Conservation (phyloP, 352 stramenopile species). For the Phytophthora hybrid region DNA sequence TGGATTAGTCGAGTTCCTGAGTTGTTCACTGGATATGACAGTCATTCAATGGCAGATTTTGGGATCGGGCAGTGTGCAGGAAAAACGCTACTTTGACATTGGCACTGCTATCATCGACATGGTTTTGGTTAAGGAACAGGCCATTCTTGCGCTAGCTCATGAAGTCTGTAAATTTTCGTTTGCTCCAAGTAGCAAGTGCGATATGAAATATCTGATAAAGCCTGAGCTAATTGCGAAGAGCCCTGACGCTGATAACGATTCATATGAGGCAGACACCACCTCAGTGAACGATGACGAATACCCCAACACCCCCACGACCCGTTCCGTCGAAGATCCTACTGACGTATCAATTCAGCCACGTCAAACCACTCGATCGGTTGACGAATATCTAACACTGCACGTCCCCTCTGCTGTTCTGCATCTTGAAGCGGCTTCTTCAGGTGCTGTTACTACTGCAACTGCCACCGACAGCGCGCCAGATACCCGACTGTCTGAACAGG, state of each 20-base stretch:
- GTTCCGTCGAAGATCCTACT: constrained; percentile 30
- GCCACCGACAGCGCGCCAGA: constrained; percentile 6
- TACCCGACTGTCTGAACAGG: constrained; percentile 15
- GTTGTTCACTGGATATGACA: constrained; percentile 71
- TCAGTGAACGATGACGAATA: constrained; percentile 8
- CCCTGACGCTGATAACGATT: not conserved
- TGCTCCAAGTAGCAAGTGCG: constrained; percentile 10
- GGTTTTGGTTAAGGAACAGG: constrained; percentile 36
- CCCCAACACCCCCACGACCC: constrained; percentile 25
- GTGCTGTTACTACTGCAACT: constrained; percentile 11
- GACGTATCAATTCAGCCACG: constrained; percentile 24
- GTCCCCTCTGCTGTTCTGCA: constrained; percentile 29
- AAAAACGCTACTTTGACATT: constrained; percentile 73
- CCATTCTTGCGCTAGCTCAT: constrained; percentile 46
- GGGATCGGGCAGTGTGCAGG: constrained; percentile 37
- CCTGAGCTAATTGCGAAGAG: not conserved
- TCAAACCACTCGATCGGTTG: constrained; percentile 25
- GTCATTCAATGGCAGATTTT: constrained; percentile 62
- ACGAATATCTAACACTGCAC: constrained; percentile 31
- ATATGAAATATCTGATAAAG: constrained; percentile 21
- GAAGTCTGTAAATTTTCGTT: constrained; percentile 50
- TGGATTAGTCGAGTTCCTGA: constrained; percentile 42
- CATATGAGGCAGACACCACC: not conserved
- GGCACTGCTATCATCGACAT: constrained; percentile 59
- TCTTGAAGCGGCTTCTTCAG: constrained; percentile 25